Evolutionary conservation across 2,329 filamentous ascomycete species (phyloP).

Genomic region (Cladosporium phlei): DNA sequence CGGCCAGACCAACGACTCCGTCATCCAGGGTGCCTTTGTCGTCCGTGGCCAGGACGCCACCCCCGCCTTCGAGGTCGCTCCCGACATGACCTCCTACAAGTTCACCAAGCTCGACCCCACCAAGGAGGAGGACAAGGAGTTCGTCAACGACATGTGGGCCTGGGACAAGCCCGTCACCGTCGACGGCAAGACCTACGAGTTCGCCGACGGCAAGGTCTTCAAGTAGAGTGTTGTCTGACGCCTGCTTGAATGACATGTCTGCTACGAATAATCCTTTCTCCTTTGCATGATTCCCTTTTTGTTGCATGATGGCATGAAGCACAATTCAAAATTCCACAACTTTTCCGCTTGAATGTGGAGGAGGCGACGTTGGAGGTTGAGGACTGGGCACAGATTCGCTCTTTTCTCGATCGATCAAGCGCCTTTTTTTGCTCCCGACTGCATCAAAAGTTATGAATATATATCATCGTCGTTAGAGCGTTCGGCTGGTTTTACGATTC

Average conservation of each 20-base stretch:
- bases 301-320: conserved; percentile 14
- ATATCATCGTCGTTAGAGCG: background rate
- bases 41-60: conserved; percentile 83
- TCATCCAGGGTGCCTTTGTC: conserved; percentile 91
- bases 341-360: too few relatives aligned
- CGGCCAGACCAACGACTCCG: conserved; percentile 79
- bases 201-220: conserved; percentile 95
- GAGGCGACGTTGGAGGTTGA: too few relatives aligned
- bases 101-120: conserved; percentile 94
- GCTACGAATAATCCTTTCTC: conserved; percentile 10
- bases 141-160: conserved; percentile 80
- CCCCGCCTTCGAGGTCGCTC: conserved; percentile 92
- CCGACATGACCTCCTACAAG: conserved; percentile 92
- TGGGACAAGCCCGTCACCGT: conserved; percentile 82
- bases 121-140: conserved; percentile 79
- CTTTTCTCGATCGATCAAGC: too few relatives aligned
- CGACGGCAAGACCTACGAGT: conserved; percentile 82
- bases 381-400: too few relatives aligned
- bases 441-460: too few relatives aligned
- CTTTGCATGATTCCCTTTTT: conserved; percentile 14
- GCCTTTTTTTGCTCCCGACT: too few relatives aligned
- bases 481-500: background rate
- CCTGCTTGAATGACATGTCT: conserved; percentile 1
- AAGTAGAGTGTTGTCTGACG: conserved; percentile 62
- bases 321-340: too few relatives aligned